A percentile compares a stretch with the other conserved stretches of the same genome.
These are phyloP conservation scores for Fusarium metavorans DNA, from an alignment of 2,329 filamentous ascomycete genomes.

Conservation along the genomic window DNA sequence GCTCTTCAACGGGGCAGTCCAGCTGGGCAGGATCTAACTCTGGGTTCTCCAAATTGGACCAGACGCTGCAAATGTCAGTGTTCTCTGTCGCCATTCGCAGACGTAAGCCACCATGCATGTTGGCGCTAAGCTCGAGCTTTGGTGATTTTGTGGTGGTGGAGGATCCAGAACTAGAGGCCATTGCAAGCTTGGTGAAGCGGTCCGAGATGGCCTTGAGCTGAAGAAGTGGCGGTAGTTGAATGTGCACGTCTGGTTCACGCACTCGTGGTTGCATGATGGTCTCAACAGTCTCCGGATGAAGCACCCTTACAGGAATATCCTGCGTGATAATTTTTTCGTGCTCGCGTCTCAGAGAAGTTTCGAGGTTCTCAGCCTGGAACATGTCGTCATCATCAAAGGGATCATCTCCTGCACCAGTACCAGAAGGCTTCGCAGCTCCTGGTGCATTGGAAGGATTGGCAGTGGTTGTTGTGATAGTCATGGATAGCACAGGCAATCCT, in stretches of 20 bases:
- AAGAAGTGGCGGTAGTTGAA: conserved; percentile 85
- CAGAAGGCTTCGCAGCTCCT: conserved; percentile 46
- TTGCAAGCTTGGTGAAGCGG: conserved; percentile 89
- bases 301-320: conserved; percentile 93
- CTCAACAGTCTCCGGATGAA: conserved; percentile 86
- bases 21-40: conserved; percentile 84
- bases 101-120: conserved; percentile 90
- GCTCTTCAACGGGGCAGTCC: conserved; percentile 77
- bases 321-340: conserved; percentile 94
- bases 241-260: conserved; percentile 92
- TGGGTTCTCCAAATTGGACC: conserved; percentile 88
- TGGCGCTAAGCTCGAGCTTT: conserved; percentile 88
- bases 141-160: conserved; percentile 63
- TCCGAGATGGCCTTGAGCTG: conserved; percentile 96
- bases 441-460: conserved; percentile 53
- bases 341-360: conserved; percentile 72
- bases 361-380: conserved; percentile 64
- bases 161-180: conserved; percentile 56
- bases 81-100: conserved; percentile 86
- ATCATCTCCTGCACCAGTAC: conserved; percentile 47
- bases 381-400: conserved; percentile 59
- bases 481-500: conserved; percentile 83
- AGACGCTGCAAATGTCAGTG: conserved; percentile 85
- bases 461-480: conserved; percentile 86
- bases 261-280: conserved; percentile 93